Evolutionary conservation across 2,329 filamentous ascomycete genomes (phyloP).

Genomic region (Didymella pinodella): DNA sequence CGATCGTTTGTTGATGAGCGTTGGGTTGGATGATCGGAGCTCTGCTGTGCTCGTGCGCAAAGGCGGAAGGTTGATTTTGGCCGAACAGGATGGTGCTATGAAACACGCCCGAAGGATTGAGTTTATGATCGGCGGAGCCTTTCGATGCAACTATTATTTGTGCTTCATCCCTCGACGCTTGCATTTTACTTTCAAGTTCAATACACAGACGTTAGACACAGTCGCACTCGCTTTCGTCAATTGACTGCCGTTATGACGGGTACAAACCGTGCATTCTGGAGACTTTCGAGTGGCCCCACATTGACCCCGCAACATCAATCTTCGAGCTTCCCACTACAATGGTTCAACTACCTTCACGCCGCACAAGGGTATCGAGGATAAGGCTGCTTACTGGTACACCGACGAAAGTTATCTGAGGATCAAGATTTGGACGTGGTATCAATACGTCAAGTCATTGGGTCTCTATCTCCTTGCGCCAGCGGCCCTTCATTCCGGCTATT

Average conservation of each 20-base stretch:
- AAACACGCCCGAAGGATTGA: background rate
- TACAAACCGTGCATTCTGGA: background rate
- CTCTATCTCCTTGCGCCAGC: slow-evolving; percentile 24
- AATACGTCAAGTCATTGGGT: slow-evolving; percentile 5
- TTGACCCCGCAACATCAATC: slow-evolving; percentile 10
- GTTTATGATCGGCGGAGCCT: background rate
- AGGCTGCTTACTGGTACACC: slow-evolving; percentile 5
- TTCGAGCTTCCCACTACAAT: slow-evolving; percentile 1
- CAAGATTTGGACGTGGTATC: background rate
- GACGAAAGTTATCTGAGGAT: background rate
- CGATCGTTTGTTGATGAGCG: slow-evolving; percentile 1
- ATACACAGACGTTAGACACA: background rate
- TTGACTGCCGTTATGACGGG: background rate
- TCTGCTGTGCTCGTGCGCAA: background rate
- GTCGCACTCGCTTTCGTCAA: background rate
- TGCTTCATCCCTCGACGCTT: background rate
- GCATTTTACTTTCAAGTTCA: background rate
- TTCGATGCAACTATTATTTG: background rate
- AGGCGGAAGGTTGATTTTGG: background rate
- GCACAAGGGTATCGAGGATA: background rate
- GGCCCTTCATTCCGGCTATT: slow-evolving; percentile 15
- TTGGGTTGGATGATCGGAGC: background rate
- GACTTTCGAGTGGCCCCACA: slow-evolving; percentile 6
- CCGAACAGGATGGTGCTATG: background rate
- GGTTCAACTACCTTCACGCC: slow-evolving; percentile 6